Conservation (phyloP, 1,284 basidiomycete species). For the Ganoderma leucocontextum region DNA sequence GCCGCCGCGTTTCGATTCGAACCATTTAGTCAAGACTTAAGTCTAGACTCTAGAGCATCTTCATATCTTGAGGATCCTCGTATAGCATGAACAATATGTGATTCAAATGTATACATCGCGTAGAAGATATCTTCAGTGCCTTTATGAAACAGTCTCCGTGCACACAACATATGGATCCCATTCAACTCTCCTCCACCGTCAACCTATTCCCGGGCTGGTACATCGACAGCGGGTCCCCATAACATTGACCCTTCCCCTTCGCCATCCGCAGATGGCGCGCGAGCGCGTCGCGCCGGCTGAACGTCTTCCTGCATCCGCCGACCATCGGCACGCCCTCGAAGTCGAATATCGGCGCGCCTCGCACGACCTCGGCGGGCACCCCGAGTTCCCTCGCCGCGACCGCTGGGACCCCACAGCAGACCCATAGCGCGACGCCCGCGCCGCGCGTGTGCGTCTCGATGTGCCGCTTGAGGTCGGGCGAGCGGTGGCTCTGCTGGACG, state of each 20-base stretch:
- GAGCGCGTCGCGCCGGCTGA: constrained; percentile 64
- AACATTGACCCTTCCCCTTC: constrained; percentile 45
- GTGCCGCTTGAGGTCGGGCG: constrained; percentile 63
- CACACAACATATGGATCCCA: not conserved
- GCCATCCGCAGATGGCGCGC: constrained; percentile 60
- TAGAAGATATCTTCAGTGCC: too few relatives aligned
- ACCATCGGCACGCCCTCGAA: constrained; percentile 48
- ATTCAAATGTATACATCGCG: too few relatives aligned
- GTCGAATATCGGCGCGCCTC: constrained; percentile 40
- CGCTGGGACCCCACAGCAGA: constrained; percentile 51
- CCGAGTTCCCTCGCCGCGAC: constrained; percentile 44
- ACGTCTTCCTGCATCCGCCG: constrained; percentile 59
- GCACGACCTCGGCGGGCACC: constrained; percentile 31
- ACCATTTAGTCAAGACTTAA: too few relatives aligned
- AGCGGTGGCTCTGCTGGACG: constrained; percentile 49
- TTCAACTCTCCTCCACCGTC: constrained; percentile 1
- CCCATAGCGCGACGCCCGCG: constrained; percentile 41
- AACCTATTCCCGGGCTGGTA: constrained; percentile 11
- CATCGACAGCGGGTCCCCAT: constrained; percentile 36
- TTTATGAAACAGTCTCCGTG: too few relatives aligned
- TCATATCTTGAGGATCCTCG: not conserved
- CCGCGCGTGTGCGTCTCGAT: constrained; percentile 55
- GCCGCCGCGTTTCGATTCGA: not conserved
- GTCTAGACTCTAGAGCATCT: too few relatives aligned
- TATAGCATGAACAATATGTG: too few relatives aligned